Base-by-base conservation (phyloP, 352 stramenopile genomes). In the Stramenopiles sp. region DNA sequence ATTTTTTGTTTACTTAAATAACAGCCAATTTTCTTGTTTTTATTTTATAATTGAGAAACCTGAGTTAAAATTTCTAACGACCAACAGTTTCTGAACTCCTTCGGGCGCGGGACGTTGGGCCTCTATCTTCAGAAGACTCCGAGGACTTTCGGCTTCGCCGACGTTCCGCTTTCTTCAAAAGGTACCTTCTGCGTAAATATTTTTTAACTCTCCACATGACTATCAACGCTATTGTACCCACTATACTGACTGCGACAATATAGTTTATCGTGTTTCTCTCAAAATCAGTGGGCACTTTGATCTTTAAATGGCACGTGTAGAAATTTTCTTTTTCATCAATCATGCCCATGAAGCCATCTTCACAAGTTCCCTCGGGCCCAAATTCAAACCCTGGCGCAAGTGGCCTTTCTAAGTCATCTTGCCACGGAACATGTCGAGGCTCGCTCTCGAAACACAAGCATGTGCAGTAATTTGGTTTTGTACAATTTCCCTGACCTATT, bases 291-390 rank as follows among this genome's bases (percentile, higher is more conserved):
- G 94, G 93, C 73, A 92, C 86, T 80, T 96, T 96, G 73, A 98
- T 96, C 77, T 87, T 85, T 33, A 98, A 77, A 81, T 98, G 93
- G 78, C 94, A 98, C 68, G 84, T 96, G 32, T 84, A 77, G 76
- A 97, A 96, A 31, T 86, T 79, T 25, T 93, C 91, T 30, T 92
- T 73, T 3, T 78, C 81, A 76, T 97, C 88, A 49, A 93, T 84
- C 36, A 94, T 80, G 1, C 92, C 93, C 78, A 97, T 88, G 77
- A 94, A 98, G 0, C 94, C 93, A 74, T 92, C 89, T 1, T 84
- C 84, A 75, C 93, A 98, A 1, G 89, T 95, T 35, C 93, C 92
- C 12, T 25, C 43, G 25, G 12, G 12, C 25, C 43, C 43, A 79
- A 97, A 97, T 48, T 95, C 81, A 80, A 87, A 92, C 32, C 91